Evolutionary conservation across 2,329 filamentous ascomycete genomes (phyloP).

Genomic region (Hortaea sp.): DNA sequence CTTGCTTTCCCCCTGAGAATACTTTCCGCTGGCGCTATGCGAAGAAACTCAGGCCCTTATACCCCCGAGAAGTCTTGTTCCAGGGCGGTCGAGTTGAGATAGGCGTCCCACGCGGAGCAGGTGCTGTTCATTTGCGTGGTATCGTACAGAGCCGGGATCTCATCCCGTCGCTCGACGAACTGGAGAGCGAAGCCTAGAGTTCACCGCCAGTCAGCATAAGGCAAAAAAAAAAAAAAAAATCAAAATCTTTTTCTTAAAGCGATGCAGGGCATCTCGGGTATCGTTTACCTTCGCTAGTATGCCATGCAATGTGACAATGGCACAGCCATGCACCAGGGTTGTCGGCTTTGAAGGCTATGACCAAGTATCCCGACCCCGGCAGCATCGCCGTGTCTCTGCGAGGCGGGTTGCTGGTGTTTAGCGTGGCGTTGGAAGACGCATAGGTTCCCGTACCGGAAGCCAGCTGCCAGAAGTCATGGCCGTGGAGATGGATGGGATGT

Average conservation of each 20-base stretch:
- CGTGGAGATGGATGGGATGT: conserved; percentile 33
- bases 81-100: neutral
- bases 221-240: no score
- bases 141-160: conserved; percentile 5
- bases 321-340: conserved; percentile 24
- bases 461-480: conserved; percentile 37
- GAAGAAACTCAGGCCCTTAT: neutral
- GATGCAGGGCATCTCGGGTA: no score
- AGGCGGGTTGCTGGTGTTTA: conserved; percentile 24
- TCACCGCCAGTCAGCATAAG: no score
- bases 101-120: conserved; percentile 1
- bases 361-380: conserved; percentile 23
- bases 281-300: conserved; percentile 8
- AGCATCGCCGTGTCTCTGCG: conserved; percentile 25
- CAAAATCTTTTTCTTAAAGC: no score
- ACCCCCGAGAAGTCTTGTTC: conserved; percentile 1
- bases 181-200: conserved; percentile 4
- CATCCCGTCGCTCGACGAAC: conserved; percentile 5
- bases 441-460: conserved; percentile 28
- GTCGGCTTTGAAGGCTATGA: conserved; percentile 24
- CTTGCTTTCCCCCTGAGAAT: no score
- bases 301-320: conserved; percentile 24
- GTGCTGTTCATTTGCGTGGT: neutral
- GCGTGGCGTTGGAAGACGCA: conserved; percentile 17
- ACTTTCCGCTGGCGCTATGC: no score